Percentiles rank a stretch among this genome's conserved stretches.
phyloP scores from a whole-genome alignment of 1,284 basidiomycete genomes.

The Singerocomus inundabilis region DNA sequence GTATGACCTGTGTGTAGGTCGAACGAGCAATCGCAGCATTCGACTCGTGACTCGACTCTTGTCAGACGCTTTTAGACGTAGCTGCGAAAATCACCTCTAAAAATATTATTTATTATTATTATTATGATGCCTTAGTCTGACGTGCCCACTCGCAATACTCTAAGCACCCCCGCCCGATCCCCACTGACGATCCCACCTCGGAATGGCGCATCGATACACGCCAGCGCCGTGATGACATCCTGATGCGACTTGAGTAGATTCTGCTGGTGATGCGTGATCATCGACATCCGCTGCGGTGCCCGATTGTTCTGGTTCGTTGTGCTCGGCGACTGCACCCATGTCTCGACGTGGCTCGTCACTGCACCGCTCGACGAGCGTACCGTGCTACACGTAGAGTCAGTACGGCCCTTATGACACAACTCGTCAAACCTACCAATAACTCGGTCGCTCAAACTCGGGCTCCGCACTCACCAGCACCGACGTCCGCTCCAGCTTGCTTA shows the following conservation, averaged over 20 bases:
- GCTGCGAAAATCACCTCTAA: not conserved
- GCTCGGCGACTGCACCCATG: conserved; percentile 51
- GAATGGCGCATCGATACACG: conserved; percentile 85
- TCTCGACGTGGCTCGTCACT: conserved; percentile 60
- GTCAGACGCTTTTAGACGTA: conserved; percentile 27
- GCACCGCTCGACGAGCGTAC: conserved; percentile 37
- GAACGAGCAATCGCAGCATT: conserved; percentile 31
- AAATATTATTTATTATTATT: not conserved
- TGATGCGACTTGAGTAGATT: conserved; percentile 76
- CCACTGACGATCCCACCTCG: conserved; percentile 83
- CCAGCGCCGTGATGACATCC: conserved; percentile 79
- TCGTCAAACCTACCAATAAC: conserved; percentile 55
- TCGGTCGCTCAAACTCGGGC: conserved; percentile 62
- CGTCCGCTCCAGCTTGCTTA: conserved; percentile 70
- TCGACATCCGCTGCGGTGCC: conserved; percentile 68
- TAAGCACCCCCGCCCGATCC: conserved; percentile 77
- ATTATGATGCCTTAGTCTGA: conserved; percentile 31
- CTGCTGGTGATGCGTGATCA: conserved; percentile 80
- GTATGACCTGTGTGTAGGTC: conserved; percentile 14
- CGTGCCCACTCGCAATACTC: conserved; percentile 76
- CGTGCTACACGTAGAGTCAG: conserved; percentile 23
- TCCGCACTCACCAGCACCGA: conserved; percentile 71
- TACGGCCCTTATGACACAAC: not conserved
- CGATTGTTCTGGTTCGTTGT: conserved; percentile 55
- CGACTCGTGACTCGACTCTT: conserved; percentile 16